Base-by-base conservation (phyloP, 106 monocot genomes). In the Hemerocallis citrina region DNA sequence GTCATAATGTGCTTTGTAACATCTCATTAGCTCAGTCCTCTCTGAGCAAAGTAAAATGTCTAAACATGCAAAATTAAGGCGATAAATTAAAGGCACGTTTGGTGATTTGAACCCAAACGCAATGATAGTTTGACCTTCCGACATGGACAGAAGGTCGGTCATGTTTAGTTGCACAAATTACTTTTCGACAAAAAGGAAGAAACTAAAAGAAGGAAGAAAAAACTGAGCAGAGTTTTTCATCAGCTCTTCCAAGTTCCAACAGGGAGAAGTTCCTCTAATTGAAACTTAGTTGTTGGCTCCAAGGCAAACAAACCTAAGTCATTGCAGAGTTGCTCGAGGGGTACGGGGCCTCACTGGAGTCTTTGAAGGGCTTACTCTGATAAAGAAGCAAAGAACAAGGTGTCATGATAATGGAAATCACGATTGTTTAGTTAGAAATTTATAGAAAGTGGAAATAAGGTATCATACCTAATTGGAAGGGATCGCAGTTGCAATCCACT, bases 311-410 rank as follows among this genome's bases (percentile, higher is more conserved):
- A 59, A 62, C 40, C 23, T 5, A 12, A 48, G 16, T 77, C 44
- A 82, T 35, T 69, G 51, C 4, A 59, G 39, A 9, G 55, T 35
- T 3, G 56, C 31, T 5, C 70, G 66, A 35, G 71, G 51, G 3
- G 62, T 13, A 23, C 79, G 76, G 21, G 85, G 73, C 66, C 76
- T 64, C 51, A 85, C 79, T 0, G 85, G 85, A 27, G 85, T 85
- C 69, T 85, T 85, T 22, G 85, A 85, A 57, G 85, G 85, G 46
- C 85, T 85, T 55, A 85, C 85, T 73, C 85, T 85, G 64, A 54
- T 13, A 54, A 34, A 19, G 2, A 17, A 65, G 17, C 8, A 11
- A 28, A 3, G 8, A 36, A 19, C 21, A 34, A 60, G 10, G 27
- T 12, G 13, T 19, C 0, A 37, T 22, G 13, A 47, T 46, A 39